Evolutionary conservation across 2,329 filamentous ascomycete genomes (phyloP), one percentile per base, ranked within the genome.

Genomic region (Trichoderma polysporum): DNA sequence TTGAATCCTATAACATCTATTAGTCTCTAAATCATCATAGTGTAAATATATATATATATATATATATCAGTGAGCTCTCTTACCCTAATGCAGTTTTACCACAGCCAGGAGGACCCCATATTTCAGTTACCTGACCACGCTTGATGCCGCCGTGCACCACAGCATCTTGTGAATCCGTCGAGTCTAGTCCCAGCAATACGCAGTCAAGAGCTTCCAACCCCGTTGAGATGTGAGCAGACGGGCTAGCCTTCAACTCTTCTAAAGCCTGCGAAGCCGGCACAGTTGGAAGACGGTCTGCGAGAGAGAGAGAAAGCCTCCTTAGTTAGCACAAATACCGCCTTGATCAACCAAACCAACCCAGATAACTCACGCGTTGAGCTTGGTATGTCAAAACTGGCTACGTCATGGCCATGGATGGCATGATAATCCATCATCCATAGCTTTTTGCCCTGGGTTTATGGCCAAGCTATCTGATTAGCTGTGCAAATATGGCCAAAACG

Each of bases 1-100:
- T 75, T 93, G 91, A 72, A 94, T 84, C 39, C 92, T 64, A 35
- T 62, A 58, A n/a, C 56, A 22, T n/a, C 49, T 19, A 57, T 74
- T 47, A 73, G 69, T 31, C 56, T 45, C 35, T 50, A 39, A 31
- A 59, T 19, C 19, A 27, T 25, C 8, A 49, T 35, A 2, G 4
- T 10, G 3, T n/a, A 39, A n/a, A 12, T 17, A 1, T 12, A 35
- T 3, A 33, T 59, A n/a, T n/a, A 25, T 3, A 60, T 27, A 2
- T 41, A 41, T 29, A 39, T 22, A 52, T 31, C 31, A 63, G 12
- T 45, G n/a, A 15, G 3, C 10, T 31, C 35, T 47, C 59, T 50
- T 52, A 94, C 91, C 90, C 91, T 72, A 97, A 81, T 13, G 90
- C 84, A 4, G 93, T 97, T 82, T 97, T 97, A 33, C 94, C 94